Evolutionary conservation across 345 rosid genomes (phyloP), one percentile per base, ranked within the genome.

Genomic region (Syzygium oleosum): DNA sequence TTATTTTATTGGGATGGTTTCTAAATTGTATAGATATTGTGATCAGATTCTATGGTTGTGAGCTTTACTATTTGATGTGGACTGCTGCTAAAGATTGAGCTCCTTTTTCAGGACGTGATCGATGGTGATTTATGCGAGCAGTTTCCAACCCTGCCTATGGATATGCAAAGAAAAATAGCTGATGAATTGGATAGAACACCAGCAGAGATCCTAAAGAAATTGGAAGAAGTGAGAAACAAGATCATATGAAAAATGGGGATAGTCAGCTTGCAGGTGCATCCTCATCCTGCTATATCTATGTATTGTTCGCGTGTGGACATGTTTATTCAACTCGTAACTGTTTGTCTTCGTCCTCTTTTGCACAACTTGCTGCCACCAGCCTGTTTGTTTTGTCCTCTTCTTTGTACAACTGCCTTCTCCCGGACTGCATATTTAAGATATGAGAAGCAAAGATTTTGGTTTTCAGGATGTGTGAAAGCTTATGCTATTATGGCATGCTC

Each of bases 81-180:
- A 73, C 49, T 85, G 46, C 85, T 84, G 85, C 58, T 84, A 84
- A 51, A 73, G 80, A 34, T 73, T 73, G 80, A 73, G 80, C 38
- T 73, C 80, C 49, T 73, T 73, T 87, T 92, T 91, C 93, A 97
- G 99, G 99, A 98, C 59, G 99, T 98, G 91, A 98, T 98, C 10
- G 98, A 98, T 88, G 99, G 99, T 12, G 99, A 98, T 90, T 92
- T 98, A 53, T 98, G 99, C 84, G 98, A 98, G 96, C 99, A 98
- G 93, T 96, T 93, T 90, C 99, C 99, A 0, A 95, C 97, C 3
- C 91, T 98, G 73, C 96, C 99, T 21, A 89, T 96, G 91, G 99
- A 98, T 77, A 27, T 94, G 91, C 99, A 98, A 89, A 92, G 97
- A 90, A 98, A 95, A 91, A 98, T 96, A 88, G 99, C 98, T 0